Evolutionary conservation across 495 filamentous ascomycete species (phyloP), one percentile per base, ranked within the genome.

Genomic region (Aspergillus affinis): DNA sequence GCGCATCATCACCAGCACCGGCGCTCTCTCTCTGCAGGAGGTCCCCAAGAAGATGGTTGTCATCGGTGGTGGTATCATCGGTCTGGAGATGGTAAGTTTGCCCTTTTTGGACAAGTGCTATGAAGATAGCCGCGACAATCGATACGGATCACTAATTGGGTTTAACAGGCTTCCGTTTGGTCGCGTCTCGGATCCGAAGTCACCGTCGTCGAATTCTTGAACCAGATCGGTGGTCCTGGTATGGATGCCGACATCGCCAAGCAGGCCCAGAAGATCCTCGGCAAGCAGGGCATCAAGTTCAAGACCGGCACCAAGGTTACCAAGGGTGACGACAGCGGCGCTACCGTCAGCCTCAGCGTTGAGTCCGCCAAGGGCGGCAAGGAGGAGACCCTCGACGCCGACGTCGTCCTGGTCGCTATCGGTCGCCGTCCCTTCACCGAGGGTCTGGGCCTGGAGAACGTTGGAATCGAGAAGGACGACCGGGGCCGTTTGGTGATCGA

Each of bases 231-330:
- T 75, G 94, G 94, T 47, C 94, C 94, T 56, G 94, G 94, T 59
- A 98, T 98, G 94, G 94, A 98, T 65, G 77, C 84, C 51, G 95
- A 98, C 75, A 90, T 98, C 69, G 83, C 92, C 67, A 98, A 98
- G 83, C 80, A 83, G 65, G 83, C 90, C 50, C 94, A 96, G 74
- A 97, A 96, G 85, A 88, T 94, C 65, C 86, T 98, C 55, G 83
- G 83, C 67, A 98, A 97, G 83, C 94, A 98, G 72, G 95, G 94
- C 55, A 93, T 98, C 75, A 95, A 93, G 75, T 98, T 98, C 85
- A 97, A 94, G 86, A 89, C 93, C 58, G 87, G 88, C 76, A 97
- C 93, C 70, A 98, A 98, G 84, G 94, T 98, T 61, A 75, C 86
- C 65, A 85, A 84, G 65, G 94, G 94, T 66, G 92, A 96, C 70